Evolutionary conservation across 495 filamentous ascomycete species (phyloP).

Genomic region (Geoglossum glabrum): DNA sequence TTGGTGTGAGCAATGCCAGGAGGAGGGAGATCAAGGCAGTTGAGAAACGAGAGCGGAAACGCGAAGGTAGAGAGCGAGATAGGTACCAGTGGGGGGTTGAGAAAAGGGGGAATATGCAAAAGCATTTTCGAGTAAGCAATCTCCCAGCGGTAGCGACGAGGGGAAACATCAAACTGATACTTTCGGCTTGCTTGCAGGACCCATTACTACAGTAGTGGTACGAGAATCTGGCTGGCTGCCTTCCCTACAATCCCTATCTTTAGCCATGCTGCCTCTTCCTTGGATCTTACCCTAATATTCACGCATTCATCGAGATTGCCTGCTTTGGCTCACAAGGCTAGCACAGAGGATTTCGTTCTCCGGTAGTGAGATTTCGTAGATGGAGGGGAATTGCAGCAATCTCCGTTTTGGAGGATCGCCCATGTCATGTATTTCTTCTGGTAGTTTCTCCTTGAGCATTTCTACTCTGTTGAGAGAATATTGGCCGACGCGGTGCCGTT

Average conservation of each 20-base stretch:
- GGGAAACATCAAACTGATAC: neutral
- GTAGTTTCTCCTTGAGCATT: too few relatives aligned
- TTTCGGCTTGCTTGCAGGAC: neutral
- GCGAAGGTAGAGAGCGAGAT: conserved; percentile 35
- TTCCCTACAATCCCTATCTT: too few relatives aligned
- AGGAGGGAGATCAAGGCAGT: conserved; percentile 38
- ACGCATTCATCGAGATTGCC: too few relatives aligned
- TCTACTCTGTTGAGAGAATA: too few relatives aligned
- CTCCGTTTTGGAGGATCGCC: neutral
- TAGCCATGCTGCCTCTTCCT: too few relatives aligned
- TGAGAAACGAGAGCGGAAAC: conserved; percentile 46
- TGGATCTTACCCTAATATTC: too few relatives aligned
- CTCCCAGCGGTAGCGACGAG: neutral
- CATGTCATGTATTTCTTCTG: too few relatives aligned
- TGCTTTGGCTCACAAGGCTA: neutral
- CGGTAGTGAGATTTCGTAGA: too few relatives aligned
- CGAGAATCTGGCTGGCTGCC: neutral
- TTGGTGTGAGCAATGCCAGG: conserved; percentile 49
- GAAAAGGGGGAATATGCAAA: conserved; percentile 45
- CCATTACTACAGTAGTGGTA: conserved; percentile 1
- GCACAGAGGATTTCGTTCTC: neutral
- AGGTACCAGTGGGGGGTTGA: conserved; percentile 42
- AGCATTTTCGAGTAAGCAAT: conserved; percentile 50
- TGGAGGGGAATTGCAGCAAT: too few relatives aligned
- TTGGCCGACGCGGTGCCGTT: too few relatives aligned